Evolutionary conservation across 2,329 filamentous ascomycete species (phyloP), one percentile per base, ranked within the genome.

Genomic region (Aspergillaceae sp.): DNA sequence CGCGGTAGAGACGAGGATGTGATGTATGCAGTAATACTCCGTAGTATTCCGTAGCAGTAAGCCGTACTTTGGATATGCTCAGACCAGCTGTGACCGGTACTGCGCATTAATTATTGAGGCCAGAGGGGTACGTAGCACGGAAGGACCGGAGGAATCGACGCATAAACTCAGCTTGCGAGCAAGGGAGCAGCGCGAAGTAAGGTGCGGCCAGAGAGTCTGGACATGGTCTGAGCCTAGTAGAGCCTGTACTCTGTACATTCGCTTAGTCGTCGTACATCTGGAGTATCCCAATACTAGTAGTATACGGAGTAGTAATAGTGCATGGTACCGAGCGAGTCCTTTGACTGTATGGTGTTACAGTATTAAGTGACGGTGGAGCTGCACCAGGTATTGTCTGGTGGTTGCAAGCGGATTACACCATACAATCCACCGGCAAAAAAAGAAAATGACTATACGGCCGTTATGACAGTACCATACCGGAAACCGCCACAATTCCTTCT

Each of bases 391-490:
- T 19, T 19, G 19, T 19, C 30, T 29, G 7, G 7, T 40, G 5
- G 38, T 10, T 40, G 28, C 7, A 29, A 40, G 26, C 11, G 26
- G 10, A 40, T 40, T 40, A n/a, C 38, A 40, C 38, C 38, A 40
- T 40, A 40, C 40, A 41, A 30, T 38, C 46, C 43, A 50, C 41
- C 47, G 44, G 43, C 30, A 46, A 36, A 29, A 36, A 19, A 26
- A 32, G 45, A 45, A 43, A 46, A 48, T 46, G 32, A 49, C 48
- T 29, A 41, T 53, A 58, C 46, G 46, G 56, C 53, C 2, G 5
- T 54, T 58, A 55, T 54, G 49, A 36, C 34, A 7, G 36, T 48
- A 57, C 54, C 7, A 51, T 58, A 58, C 55, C 34, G 44, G 54
- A 50, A 56, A 54, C 19, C 19, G 19, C 19, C 19, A 19, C 19